These are phyloP conservation scores for Arabis hirsuta DNA, from an alignment of 345 rosid species.

Conservation along the genomic window DNA sequence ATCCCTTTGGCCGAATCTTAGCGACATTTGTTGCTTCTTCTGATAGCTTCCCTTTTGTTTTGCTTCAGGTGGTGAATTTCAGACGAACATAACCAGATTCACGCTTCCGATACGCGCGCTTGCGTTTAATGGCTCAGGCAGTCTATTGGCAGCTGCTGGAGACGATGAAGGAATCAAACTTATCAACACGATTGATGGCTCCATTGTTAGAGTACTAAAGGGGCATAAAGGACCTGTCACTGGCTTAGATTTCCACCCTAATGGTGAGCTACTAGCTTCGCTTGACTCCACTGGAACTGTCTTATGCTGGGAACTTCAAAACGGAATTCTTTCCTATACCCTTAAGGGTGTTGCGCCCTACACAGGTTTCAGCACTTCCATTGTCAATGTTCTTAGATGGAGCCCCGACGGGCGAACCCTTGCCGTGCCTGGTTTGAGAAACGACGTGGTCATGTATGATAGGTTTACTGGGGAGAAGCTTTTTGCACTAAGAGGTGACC, in stretches of 20 bases:
- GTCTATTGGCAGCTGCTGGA: slow-evolving; percentile 93
- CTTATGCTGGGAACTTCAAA: slow-evolving; percentile 84
- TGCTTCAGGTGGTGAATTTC: slow-evolving; percentile 83
- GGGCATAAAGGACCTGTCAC: slow-evolving; percentile 87
- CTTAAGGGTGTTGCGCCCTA: slow-evolving; percentile 72
- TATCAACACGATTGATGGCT: slow-evolving; percentile 88
- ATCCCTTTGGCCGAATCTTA: not conserved
- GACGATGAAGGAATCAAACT: slow-evolving; percentile 98
- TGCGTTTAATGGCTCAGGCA: slow-evolving; percentile 84
- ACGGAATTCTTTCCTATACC: slow-evolving; percentile 62
- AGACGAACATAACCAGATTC: slow-evolving; percentile 88
- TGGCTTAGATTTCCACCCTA: slow-evolving; percentile 82
- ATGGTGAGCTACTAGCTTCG: slow-evolving; percentile 79
- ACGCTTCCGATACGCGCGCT: slow-evolving; percentile 88
- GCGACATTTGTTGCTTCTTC: not conserved
- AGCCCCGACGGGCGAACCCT: slow-evolving; percentile 93
- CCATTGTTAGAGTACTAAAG: slow-evolving; percentile 87
- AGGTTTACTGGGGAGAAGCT: slow-evolving; percentile 90
- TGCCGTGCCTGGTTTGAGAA: slow-evolving; percentile 85
- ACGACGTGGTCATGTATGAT: slow-evolving; percentile 91
- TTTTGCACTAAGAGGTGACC: slow-evolving; percentile 84
- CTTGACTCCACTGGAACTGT: slow-evolving; percentile 85
- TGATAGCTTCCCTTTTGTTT: slow-evolving; percentile 19
- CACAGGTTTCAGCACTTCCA: slow-evolving; percentile 61
- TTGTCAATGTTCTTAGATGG: slow-evolving; percentile 75